Percentiles rank a stretch among this genome's conserved stretches.
These are phyloP conservation scores for Sparassis latifolia DNA, from an alignment of 1,284 basidiomycete genomes.

Conservation along the genomic window DNA sequence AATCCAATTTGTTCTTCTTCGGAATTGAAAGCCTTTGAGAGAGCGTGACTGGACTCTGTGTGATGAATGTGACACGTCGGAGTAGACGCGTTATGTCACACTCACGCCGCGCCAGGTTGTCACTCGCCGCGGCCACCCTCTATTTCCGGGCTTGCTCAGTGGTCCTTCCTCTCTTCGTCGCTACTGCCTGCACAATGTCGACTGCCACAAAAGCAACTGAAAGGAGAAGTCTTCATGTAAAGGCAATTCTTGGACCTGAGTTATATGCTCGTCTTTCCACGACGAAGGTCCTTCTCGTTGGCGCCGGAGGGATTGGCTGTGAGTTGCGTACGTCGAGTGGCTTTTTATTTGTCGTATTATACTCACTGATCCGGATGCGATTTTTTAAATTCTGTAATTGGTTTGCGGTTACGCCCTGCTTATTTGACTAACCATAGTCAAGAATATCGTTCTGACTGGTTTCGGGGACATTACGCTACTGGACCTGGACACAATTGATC, in stretches of 20 bases:
- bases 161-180: neutral
- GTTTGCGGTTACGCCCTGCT: neutral
- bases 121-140: neutral
- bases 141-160: too few species aligned
- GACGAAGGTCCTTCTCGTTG: constrained; percentile 84
- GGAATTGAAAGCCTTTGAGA: neutral
- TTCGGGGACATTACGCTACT: constrained; percentile 91
- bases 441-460: constrained; percentile 92
- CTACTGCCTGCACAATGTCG: neutral
- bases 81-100: constrained; percentile 9
- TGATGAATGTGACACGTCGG: neutral
- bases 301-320: constrained; percentile 96
- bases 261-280: constrained; percentile 52
- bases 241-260: constrained; percentile 72
- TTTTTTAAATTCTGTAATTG: neutral
- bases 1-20: too few species aligned
- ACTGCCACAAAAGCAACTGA: neutral
- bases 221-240: constrained; percentile 39
- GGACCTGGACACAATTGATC: constrained; percentile 97
- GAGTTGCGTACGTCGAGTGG: constrained; percentile 70
- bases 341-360: neutral
- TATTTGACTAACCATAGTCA: constrained; percentile 49
- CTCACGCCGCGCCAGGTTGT: neutral
- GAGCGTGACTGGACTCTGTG: neutral
- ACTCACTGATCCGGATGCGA: neutral